Base-by-base conservation (phyloP, 2,329 filamentous ascomycete genomes). In the Pestalotiopsis sp. region DNA sequence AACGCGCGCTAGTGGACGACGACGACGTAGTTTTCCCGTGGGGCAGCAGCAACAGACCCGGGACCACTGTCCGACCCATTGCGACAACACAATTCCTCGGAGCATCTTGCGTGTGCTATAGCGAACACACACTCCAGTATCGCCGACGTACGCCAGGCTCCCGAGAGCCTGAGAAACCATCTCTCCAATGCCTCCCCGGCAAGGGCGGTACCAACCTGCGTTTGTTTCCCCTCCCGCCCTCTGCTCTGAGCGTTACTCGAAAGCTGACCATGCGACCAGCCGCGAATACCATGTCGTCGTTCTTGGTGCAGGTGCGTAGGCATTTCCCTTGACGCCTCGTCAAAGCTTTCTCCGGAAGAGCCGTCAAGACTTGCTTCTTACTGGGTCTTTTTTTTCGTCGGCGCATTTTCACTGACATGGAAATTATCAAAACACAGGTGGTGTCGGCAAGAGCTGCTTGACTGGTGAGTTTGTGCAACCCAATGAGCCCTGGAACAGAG, bases 381-480 rank as follows among this genome's bases (percentile, higher is more conserved):
- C 45, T 52, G 3, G 45, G 45, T 9, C 45, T 9, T 70, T 38
- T 58, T 63, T 61, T 71, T 68, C 59, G 64, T 68, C 72, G 66
- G 71, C 72, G 70, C 73, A 73, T 70, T 56, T 67, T 14, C 52
- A 12, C 64, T 66, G 61, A 67, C 64, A 67, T 52, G 31, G 20
- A 23, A 36, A 52, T 5, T 45, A 12, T 41, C 36, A 9, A 36
- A n/a, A 49, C 74, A 68, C 80, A 94, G 92, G 94, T 82, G 94
- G 94, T 80, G 94, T 97, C 78, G 94, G 94, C 71, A 97, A 97
- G 83, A 97, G 93, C 80, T 97, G 94, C 85, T 85, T 97, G 75
- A 97, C 94, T 80, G 93, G 93, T 96, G 85, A 79, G 84, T 61
- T 31, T 45, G 57, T 36, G 57, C 31, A 36, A 38, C 31, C 9